Evolutionary conservation across 2,329 filamentous ascomycete species (phyloP).

Genomic region (Chaetothyriales sp.): DNA sequence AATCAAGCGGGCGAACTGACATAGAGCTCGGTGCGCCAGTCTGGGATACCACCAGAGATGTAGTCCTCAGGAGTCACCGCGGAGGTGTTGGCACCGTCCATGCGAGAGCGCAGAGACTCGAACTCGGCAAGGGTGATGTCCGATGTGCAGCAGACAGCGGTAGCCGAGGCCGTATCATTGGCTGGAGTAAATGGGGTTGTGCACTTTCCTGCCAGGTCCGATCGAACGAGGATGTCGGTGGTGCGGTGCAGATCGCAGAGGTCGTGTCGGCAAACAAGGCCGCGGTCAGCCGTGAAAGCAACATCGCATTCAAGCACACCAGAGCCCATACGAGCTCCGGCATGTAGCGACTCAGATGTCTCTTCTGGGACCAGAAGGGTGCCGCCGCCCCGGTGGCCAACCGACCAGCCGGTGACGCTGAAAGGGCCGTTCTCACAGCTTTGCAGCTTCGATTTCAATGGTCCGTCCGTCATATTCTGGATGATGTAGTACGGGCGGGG

Average conservation of each 20-base stretch:
- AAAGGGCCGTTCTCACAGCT: conserved; percentile 43
- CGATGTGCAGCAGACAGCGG: conserved; percentile 54
- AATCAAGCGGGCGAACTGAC: background rate
- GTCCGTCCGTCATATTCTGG: conserved; percentile 45
- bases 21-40: conserved; percentile 17
- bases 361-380: conserved; percentile 49
- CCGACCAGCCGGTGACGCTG: conserved; percentile 40
- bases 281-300: conserved; percentile 47
- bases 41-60: conserved; percentile 43
- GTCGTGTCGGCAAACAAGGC: conserved; percentile 54
- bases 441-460: conserved; percentile 44
- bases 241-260: conserved; percentile 55
- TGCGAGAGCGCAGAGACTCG: conserved; percentile 53
- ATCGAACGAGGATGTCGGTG: conserved; percentile 48
- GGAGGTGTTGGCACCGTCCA: conserved; percentile 45
- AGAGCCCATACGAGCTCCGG: conserved; percentile 52
- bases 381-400: conserved; percentile 41
- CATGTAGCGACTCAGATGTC: conserved; percentile 42
- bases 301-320: conserved; percentile 55
- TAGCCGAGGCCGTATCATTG: conserved; percentile 35
- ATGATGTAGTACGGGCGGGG: conserved; percentile 51
- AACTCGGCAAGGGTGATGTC: conserved; percentile 56
- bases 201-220: conserved; percentile 50
- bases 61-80: conserved; percentile 44
- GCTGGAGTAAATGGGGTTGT: conserved; percentile 46